A percentile compares a stretch with the other conserved stretches of the same genome.
Conservation (phyloP, 345 rosid species). For the Trapa bicornis region DNA sequence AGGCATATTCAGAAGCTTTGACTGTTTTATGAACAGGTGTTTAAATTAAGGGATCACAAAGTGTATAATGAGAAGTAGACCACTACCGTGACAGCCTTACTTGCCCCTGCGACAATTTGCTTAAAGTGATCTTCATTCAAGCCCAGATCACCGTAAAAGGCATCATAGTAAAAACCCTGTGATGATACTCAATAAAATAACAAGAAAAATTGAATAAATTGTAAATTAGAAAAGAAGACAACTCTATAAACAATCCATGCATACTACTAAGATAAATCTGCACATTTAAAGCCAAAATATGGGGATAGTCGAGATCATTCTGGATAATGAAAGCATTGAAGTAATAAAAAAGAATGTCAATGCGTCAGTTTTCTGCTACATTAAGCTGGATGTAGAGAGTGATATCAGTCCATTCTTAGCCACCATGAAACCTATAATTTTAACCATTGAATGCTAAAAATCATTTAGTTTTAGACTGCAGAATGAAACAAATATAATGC, state of each 20-base stretch:
- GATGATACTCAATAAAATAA: conserved; percentile 10
- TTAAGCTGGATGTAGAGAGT: no score
- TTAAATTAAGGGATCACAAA: background rate
- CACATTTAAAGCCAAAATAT: background rate
- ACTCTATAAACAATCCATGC: background rate
- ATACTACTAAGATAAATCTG: no score
- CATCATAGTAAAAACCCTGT: conserved; percentile 99
- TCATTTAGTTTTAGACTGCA: background rate
- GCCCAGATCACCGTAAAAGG: conserved; percentile 74
- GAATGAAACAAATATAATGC: no score
- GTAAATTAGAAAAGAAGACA: background rate
- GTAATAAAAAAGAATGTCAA: background rate
- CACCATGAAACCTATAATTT: background rate
- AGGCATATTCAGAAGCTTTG: no score
- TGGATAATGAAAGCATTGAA: background rate
- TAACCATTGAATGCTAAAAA: background rate
- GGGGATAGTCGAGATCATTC: background rate
- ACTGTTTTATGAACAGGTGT: background rate
- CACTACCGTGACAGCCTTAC: conserved; percentile 62
- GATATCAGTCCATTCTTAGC: no score
- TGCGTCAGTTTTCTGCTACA: background rate
- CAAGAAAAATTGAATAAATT: background rate
- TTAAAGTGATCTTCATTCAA: conserved; percentile 84
- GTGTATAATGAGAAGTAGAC: conserved; percentile 7
- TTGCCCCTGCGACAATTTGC: conserved; percentile 55